Evolutionary conservation across 495 filamentous ascomycete species (phyloP).

Genomic region (Apiosordaria backusii): DNA sequence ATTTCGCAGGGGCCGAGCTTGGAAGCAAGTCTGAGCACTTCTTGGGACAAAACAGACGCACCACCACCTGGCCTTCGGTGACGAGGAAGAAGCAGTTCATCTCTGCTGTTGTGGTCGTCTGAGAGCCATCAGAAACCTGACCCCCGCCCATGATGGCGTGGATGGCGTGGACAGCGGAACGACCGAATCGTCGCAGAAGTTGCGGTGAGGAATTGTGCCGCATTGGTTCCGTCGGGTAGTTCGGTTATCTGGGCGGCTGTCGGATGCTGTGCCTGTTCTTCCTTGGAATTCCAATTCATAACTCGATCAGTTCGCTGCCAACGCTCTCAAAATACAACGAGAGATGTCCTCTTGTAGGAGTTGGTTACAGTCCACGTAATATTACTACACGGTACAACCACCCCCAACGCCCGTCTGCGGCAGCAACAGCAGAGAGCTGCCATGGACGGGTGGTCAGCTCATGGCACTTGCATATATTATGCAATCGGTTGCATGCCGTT

Average conservation of each 20-base stretch:
- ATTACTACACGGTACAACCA: background rate
- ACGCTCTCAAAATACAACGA: background rate
- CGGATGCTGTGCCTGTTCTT: conserved; percentile 24
- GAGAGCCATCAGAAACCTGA: background rate
- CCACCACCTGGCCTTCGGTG: background rate
- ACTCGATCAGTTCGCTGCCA: background rate
- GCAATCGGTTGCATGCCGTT: background rate
- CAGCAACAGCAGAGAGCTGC: background rate
- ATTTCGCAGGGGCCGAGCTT: background rate
- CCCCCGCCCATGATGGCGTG: conserved; percentile 12
- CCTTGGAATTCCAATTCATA: conserved; percentile 16
- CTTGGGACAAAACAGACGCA: background rate
- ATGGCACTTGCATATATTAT: background rate
- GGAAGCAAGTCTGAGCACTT: background rate
- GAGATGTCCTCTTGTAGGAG: background rate
- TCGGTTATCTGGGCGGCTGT: conserved; percentile 18
- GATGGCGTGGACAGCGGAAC: conserved; percentile 15
- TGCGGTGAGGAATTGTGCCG: conserved; percentile 25
- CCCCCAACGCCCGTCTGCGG: background rate
- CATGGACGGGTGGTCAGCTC: background rate
- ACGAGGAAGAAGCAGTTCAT: background rate
- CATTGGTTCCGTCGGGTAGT: conserved; percentile 13
- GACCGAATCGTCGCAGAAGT: conserved; percentile 19
- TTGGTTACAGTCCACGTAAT: background rate
- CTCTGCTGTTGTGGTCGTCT: background rate